These are phyloP conservation scores for Pythium volutum DNA, from an alignment of 352 stramenopile species.

Conservation along the genomic window DNA sequence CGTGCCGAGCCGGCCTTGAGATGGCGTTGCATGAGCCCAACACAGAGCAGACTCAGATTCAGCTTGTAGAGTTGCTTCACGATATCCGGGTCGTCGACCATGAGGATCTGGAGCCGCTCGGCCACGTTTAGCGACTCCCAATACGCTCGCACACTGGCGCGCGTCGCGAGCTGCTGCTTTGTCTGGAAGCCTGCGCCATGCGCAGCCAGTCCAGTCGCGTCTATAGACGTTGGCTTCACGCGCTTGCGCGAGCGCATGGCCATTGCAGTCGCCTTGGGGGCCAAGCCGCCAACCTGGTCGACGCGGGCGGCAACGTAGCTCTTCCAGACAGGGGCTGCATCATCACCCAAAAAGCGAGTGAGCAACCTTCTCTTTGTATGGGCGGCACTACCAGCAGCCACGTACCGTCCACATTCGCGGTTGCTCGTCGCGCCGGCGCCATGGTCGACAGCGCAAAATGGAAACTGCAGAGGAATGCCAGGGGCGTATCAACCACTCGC, in stretches of 20 bases:
- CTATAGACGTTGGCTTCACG: conserved; percentile 28
- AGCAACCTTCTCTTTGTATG: neutral
- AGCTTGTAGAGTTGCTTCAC: conserved; percentile 88
- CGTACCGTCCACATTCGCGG: conserved; percentile 24
- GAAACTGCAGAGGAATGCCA: neutral
- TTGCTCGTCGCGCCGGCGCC: conserved; percentile 21
- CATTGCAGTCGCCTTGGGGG: neutral
- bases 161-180: conserved; percentile 16
- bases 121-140: conserved; percentile 62
- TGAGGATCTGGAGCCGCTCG: conserved; percentile 74
- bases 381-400: neutral
- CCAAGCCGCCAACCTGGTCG: neutral
- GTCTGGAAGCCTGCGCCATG: neutral
- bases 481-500: neutral
- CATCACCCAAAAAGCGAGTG: neutral
- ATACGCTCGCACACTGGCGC: conserved; percentile 43
- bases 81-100: conserved; percentile 75
- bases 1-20: conserved; percentile 45
- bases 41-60: conserved; percentile 80
- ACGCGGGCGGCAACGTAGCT: conserved; percentile 51
- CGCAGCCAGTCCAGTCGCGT: neutral
- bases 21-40: conserved; percentile 81
- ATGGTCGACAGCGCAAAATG: neutral
- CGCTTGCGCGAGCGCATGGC: conserved; percentile 35
- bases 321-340: conserved; percentile 64